Evolutionary conservation across 371 early-diverging fungal genomes (phyloP), one percentile per base, ranked within the genome.

Genomic region (Choanephora cucurbitarum): DNA sequence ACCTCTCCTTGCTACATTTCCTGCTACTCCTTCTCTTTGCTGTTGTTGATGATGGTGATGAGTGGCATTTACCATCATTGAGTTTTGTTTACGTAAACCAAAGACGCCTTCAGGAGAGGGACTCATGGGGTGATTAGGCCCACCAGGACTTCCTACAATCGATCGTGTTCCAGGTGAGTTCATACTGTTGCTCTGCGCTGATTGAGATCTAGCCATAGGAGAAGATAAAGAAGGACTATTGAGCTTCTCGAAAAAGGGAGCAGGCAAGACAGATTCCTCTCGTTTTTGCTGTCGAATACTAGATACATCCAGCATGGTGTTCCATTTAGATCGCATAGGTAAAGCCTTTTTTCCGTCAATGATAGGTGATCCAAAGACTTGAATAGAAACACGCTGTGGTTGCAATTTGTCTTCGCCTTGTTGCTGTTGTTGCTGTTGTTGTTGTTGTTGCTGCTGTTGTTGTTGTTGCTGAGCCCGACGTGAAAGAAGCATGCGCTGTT

Each of bases 241-340:
- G 15, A 64, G 50, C 28, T 64, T 64, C 17, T 64, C 21, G 22
- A 23, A 21, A 54, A 57, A 54, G 0, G 49, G 53, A 11, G 54
- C 32, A 21, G 62, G 64, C 11, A 52, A 28, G 28, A 28, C 28
- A 5, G 28, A 32, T 13, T 81, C 79, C 11, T 83, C 80, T 21
- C 72, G 60, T 39, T 60, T 72, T 44, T 81, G 81, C 34, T 80
- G 79, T 10, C 80, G 67, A 56, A 81, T 57, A n/a, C 76, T 69
- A 3, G 75, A 67, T 0, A 85, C 82, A 59, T 86, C 87, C 57
- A 89, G 47, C 72, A 77, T 77, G n/a, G 83, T 84, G 49, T 85
- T 82, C 87, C 87, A 87, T 55, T 83, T 80, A 0, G 86, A 86
- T 40, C 80, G 73, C 60, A 89, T 80, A 18, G 72, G 59, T 34